These are phyloP conservation scores for Penicillium sp. DNA, from an alignment of 2,329 filamentous ascomycete genomes.

Conservation along the genomic window DNA sequence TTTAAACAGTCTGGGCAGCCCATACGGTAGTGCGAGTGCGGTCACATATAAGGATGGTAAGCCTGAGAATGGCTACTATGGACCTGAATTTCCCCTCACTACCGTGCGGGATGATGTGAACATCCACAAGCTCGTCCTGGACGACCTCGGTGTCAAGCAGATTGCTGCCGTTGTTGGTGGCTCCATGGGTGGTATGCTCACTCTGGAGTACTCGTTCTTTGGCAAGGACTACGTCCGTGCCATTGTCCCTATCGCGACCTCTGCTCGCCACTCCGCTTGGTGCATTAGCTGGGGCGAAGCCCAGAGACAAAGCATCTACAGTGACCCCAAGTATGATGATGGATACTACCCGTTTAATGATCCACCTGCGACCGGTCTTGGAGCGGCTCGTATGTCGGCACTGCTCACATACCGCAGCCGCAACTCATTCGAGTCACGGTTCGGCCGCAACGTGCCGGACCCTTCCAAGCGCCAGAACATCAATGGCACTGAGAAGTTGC, in stretches of 20 bases:
- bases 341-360: slow-evolving; percentile 91
- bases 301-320: slow-evolving; percentile 77
- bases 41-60: slow-evolving; percentile 84
- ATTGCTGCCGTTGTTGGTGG: slow-evolving; percentile 63
- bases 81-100: slow-evolving; percentile 93
- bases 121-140: slow-evolving; percentile 61
- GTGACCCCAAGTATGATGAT: slow-evolving; percentile 97
- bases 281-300: slow-evolving; percentile 66
- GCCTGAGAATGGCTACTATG: slow-evolving; percentile 75
- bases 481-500: slow-evolving; percentile 66
- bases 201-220: slow-evolving; percentile 69
- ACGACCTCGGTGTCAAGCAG: slow-evolving; percentile 60
- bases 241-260: slow-evolving; percentile 63
- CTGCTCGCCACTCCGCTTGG: slow-evolving; percentile 63
- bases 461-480: slow-evolving; percentile 83
- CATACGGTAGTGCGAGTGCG: slow-evolving; percentile 61
- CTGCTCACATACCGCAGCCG: slow-evolving; percentile 94
- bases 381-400: slow-evolving; percentile 95
- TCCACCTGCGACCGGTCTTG: slow-evolving; percentile 83
- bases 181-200: slow-evolving; percentile 65
- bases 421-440: slow-evolving; percentile 94
- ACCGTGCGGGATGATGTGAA: slow-evolving; percentile 95
- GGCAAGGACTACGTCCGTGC: slow-evolving; percentile 67
- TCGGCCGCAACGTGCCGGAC: slow-evolving; percentile 91
- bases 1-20: slow-evolving; percentile 61